Evolutionary conservation across 1,139 yeast genomes (phyloP), one percentile per base, ranked within the genome.

Genomic region (Blastobotrys raffinosifermentans): DNA sequence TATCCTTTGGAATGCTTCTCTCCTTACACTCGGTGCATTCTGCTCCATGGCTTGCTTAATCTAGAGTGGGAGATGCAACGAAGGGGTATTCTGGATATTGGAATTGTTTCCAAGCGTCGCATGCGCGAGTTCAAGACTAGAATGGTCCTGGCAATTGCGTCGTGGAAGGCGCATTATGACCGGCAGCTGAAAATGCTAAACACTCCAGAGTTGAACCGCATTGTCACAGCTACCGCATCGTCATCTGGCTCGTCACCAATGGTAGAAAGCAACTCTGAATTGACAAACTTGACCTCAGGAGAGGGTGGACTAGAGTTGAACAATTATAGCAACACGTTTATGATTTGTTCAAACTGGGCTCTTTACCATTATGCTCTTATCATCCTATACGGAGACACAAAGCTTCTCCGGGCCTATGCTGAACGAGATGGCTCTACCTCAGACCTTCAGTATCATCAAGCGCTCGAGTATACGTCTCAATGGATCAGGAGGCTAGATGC

Each of bases 131-230:
- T 58, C 34, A 55, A 60, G 23, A 52, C 51, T 7, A 59, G 61
- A 31, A 50, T 67, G 29, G 63, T 60, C 31, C 55, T 54, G 4
- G 66, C 69, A 0, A 57, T 66, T 29, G 48, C 54, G 34, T 58
- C 59, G 25, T 67, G 72, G 72, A 52, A 60, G 32, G 57, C 57
- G 3, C 64, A 65, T 40, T 66, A 66, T 44, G 69, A 67, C 40
- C 47, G 51, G n/a, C 68, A 66, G 35, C 26, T 40, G 25, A 25
- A 36, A 11, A 27, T 32, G 31, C 26, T 32, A 17, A 33, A 40
- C 26, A 37, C 44, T 2, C 44, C 44, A 3, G 44, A 40, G 23
- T 27, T 40, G 30, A 38, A 40, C 25, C 30, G 40, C 2, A 38
- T 40, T 14, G 37, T 40, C 7, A 30, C 44, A 11, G 35, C 20